These are phyloP conservation scores for Chrysopogon serrulatus DNA, from an alignment of 176 grass and related monocot species.

Conservation along the genomic window DNA sequence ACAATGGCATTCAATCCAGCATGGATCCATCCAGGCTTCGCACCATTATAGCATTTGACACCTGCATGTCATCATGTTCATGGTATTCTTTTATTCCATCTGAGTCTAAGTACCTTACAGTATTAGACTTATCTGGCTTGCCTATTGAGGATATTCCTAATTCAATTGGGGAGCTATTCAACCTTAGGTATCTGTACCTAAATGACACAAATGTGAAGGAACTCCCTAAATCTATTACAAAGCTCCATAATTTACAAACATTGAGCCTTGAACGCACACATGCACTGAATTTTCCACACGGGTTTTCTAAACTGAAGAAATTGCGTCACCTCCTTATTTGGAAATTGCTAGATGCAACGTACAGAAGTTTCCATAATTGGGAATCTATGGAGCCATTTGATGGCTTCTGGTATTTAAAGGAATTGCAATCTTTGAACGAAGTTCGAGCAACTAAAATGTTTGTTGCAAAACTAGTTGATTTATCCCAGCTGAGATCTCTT, in stretches of 20 bases:
- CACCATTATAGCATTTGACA: constrained; percentile 30
- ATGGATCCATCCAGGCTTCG: constrained; percentile 16
- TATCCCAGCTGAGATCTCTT: constrained; percentile 39
- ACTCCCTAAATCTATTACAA: constrained; percentile 33
- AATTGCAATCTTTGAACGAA: constrained; percentile 17
- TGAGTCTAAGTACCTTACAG: constrained; percentile 18
- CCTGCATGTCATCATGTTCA: neutral
- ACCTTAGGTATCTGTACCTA: constrained; percentile 37
- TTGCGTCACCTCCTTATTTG: constrained; percentile 1
- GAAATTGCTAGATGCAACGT: neutral
- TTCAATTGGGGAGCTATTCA: constrained; percentile 38
- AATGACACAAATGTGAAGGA: constrained; percentile 24
- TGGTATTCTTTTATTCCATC: neutral
- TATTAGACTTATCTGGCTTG: constrained; percentile 24
- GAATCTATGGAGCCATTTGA: constrained; percentile 6
- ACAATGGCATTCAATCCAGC: neutral
- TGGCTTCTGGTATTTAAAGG: constrained; percentile 31
- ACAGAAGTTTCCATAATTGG: neutral
- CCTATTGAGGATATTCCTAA: constrained; percentile 10
- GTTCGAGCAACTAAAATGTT: constrained; percentile 20
- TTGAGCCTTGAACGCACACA: neutral
- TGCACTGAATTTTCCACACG: neutral
- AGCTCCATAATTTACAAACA: constrained; percentile 38
- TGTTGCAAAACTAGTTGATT: constrained; percentile 17
- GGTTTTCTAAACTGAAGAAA: neutral